A percentile compares a stretch with the other conserved stretches of the same genome.
Evolutionary conservation across 23 red algal genomes (phyloP).

Genomic region (Rhodosorus marinus): DNA sequence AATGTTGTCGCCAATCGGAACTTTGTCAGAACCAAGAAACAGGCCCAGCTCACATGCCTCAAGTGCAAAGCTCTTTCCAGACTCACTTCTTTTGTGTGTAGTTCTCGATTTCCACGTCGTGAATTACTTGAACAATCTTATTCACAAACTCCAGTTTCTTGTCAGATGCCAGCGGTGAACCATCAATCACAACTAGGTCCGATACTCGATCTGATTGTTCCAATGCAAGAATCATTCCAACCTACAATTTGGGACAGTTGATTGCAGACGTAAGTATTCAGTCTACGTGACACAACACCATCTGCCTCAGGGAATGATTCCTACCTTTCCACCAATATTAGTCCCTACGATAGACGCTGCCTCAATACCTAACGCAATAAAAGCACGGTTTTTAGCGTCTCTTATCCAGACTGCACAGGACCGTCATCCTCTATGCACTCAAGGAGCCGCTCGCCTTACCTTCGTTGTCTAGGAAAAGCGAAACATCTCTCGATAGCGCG

Average conservation of each 20-base stretch:
- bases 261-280: not conserved
- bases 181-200: conserved; percentile 68
- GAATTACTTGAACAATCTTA: no score
- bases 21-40: no score
- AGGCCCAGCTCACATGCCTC: no score
- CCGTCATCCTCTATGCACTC: conserved; percentile 78
- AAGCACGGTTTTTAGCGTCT: not conserved
- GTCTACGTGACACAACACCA: not conserved
- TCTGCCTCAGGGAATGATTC: not conserved
- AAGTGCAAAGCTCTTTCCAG: no score
- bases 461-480: conserved; percentile 13
- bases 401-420: conserved; percentile 1
- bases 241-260: not conserved
- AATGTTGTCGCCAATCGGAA: no score
- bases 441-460: conserved; percentile 8
- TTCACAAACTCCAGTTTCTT: no score
- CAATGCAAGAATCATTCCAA: conserved; percentile 60
- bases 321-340: not conserved
- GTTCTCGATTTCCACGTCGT: no score
- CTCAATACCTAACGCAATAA: not conserved
- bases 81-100: no score
- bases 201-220: conserved; percentile 29
- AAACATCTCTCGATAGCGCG: conserved; percentile 36
- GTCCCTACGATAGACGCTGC: not conserved
- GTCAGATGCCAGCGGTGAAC: conserved; percentile 52